Conservation (phyloP, 768 basidiomycete genomes). For the Amanita inopinata region DNA sequence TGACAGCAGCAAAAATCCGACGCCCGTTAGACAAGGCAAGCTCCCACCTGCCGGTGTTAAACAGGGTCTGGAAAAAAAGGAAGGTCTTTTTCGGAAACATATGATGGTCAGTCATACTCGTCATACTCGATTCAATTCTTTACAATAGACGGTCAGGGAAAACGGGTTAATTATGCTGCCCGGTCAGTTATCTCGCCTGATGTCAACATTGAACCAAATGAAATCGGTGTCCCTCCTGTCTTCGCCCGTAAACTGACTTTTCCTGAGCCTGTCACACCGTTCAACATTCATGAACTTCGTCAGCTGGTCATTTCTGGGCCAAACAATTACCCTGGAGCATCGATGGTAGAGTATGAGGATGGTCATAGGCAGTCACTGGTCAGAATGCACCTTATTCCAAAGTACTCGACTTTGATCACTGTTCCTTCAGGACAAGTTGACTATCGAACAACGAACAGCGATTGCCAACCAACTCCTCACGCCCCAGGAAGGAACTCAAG, state of each 20-base stretch:
- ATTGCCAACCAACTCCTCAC: slow-evolving; percentile 94
- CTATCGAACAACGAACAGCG: slow-evolving; percentile 84
- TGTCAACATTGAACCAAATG: slow-evolving; percentile 97
- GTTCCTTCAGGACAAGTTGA: slow-evolving; percentile 61
- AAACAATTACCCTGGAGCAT: slow-evolving; percentile 83
- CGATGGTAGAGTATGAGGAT: slow-evolving; percentile 92
- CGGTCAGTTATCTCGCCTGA: slow-evolving; percentile 99
- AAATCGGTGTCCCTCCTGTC: slow-evolving; percentile 96
- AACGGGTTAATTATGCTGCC: slow-evolving; percentile 98
- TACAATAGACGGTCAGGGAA: slow-evolving; percentile 49
- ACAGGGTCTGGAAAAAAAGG: slow-evolving; percentile 97
- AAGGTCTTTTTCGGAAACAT: slow-evolving; percentile 93
- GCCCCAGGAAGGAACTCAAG: slow-evolving; percentile 68
- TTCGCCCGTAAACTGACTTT: slow-evolving; percentile 96
- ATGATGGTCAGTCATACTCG: slow-evolving; percentile 76
- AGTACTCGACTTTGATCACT: slow-evolving; percentile 4
- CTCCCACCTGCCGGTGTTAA: slow-evolving; percentile 90
- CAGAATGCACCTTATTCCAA: slow-evolving; percentile 13
- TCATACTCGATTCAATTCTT: slow-evolving; percentile 1
- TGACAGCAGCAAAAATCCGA: slow-evolving; percentile 92
- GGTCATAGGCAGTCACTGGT: slow-evolving; percentile 82
- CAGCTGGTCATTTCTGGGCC: slow-evolving; percentile 89
- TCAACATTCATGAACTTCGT: slow-evolving; percentile 82
- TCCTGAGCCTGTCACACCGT: slow-evolving; percentile 91
- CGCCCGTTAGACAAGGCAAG: slow-evolving; percentile 76